Evolutionary conservation across 2,329 filamentous ascomycete species (phyloP), one percentile per base, ranked within the genome.

Genomic region (Daldinia sp.): DNA sequence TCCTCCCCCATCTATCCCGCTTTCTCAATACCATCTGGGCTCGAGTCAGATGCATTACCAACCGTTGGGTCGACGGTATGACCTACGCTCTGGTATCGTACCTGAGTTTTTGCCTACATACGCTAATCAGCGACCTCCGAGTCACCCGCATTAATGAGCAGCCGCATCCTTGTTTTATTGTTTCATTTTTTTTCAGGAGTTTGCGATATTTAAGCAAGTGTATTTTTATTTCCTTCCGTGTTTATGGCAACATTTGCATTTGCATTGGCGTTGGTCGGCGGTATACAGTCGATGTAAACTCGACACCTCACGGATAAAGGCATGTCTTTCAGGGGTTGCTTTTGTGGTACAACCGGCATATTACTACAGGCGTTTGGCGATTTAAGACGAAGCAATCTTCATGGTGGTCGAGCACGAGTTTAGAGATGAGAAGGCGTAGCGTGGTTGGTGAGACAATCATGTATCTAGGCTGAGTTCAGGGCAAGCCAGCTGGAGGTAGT

Each of bases 11-110:
- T 91, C 92, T 21, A 84, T 88, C 7, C 92, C 92, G 6, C 85
- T 96, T 66, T 90, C 94, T 66, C 85, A 91, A 70, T 90, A 93
- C 73, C 83, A 90, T 68, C 81, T 91, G 55, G 79, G 84, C 48
- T 87, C 90, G 53, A 84, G 87, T 63, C 86, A 93, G 78, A 93
- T 96, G 89, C 90, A 94, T 75, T 92, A 95, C 73, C 90, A 94
- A 68, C 90, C 91, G 7, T 78, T 94, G 3, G 90, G 91, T 7
- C 88, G 90, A 72, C 82, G 87, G 29, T 83, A 87, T 61, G 87
- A 90, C 39, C 81, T 91, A 59, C 87, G 89, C 34, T 86, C 88
- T 0, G 91, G 91, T 9, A 84, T 92, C 17, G 85, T 94, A 3
- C 91, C 91, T 15, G 87, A 89, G 68, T 89, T 86, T 53, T 39